These are phyloP conservation scores for Zanthoxylum bungeanum DNA, from an alignment of 345 rosid species.

Conservation along the genomic window DNA sequence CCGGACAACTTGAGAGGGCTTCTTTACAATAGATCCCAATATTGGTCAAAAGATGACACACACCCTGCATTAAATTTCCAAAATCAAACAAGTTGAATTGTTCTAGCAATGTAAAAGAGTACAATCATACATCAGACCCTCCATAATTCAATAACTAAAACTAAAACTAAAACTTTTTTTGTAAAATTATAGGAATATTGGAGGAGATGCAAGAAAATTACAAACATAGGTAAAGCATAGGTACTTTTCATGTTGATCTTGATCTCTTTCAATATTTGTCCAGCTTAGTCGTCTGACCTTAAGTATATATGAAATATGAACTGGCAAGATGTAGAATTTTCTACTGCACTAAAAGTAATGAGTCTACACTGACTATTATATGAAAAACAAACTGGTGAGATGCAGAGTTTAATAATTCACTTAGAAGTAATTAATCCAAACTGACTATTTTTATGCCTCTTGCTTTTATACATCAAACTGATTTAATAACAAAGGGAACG, in stretches of 20 bases:
- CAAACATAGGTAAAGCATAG: too few species aligned
- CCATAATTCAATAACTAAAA: not conserved
- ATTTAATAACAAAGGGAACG: not conserved
- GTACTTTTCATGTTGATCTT: too few species aligned
- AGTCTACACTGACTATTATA: too few species aligned
- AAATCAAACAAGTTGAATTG: slow-evolving; percentile 7
- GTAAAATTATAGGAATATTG: not conserved
- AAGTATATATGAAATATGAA: not conserved
- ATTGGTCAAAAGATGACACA: slow-evolving; percentile 80
- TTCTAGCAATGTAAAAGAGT: not conserved
- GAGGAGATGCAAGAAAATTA: not conserved
- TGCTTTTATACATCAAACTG: not conserved
- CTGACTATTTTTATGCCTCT: not conserved
- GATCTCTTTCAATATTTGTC: not conserved
- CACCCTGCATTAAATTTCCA: slow-evolving; percentile 53
- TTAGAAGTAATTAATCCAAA: not conserved
- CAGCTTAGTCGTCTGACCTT: not conserved
- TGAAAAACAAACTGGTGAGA: not conserved
- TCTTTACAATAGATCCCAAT: slow-evolving; percentile 71
- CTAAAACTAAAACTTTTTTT: not conserved
- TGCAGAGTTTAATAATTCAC: not conserved
- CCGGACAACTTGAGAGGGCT: slow-evolving; percentile 50
- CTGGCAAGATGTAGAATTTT: too few species aligned
- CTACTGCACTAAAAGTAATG: too few species aligned
- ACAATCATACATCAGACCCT: slow-evolving; percentile 1